Conservation (phyloP, 805 yeast genomes). For the Suhomyces canberraensis region DNA sequence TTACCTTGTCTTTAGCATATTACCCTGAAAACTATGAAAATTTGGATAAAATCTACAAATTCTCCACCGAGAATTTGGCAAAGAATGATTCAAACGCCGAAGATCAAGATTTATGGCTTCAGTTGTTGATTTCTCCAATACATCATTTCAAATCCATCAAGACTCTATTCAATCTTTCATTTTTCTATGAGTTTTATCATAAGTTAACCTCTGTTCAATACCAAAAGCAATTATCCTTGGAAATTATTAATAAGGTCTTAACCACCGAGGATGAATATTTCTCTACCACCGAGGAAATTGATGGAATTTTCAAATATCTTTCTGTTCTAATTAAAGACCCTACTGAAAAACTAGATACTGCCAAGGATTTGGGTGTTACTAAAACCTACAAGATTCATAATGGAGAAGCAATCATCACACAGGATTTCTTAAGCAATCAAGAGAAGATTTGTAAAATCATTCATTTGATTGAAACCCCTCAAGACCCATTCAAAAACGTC, state of each 20-base stretch:
- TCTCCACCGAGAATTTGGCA: conserved; percentile 44
- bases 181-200: conserved; percentile 51
- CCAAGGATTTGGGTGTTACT: conserved; percentile 39
- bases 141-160: conserved; percentile 38
- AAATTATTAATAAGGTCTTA: conserved; percentile 58
- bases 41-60: conserved; percentile 59
- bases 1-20: conserved; percentile 61
- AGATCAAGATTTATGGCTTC: conserved; percentile 36
- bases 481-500: conserved; percentile 38
- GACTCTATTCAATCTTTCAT: conserved; percentile 42
- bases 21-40: conserved; percentile 61
- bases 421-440: conserved; percentile 45
- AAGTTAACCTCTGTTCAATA: conserved; percentile 48
- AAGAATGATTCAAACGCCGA: conserved; percentile 9
- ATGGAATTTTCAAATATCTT: conserved; percentile 58
- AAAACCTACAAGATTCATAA: conserved; percentile 28
- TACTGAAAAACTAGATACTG: conserved; percentile 27
- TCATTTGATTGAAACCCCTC: conserved; percentile 53
- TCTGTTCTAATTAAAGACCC: conserved; percentile 48
- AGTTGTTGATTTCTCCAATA: conserved; percentile 49
- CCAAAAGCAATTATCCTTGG: conserved; percentile 57
- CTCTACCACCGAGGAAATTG: conserved; percentile 45
- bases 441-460: conserved; percentile 68
- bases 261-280: conserved; percentile 22
- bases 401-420: conserved; percentile 27